Conservation (phyloP, 1,284 basidiomycete genomes). For the Phellopilus nigrolimitatus region DNA sequence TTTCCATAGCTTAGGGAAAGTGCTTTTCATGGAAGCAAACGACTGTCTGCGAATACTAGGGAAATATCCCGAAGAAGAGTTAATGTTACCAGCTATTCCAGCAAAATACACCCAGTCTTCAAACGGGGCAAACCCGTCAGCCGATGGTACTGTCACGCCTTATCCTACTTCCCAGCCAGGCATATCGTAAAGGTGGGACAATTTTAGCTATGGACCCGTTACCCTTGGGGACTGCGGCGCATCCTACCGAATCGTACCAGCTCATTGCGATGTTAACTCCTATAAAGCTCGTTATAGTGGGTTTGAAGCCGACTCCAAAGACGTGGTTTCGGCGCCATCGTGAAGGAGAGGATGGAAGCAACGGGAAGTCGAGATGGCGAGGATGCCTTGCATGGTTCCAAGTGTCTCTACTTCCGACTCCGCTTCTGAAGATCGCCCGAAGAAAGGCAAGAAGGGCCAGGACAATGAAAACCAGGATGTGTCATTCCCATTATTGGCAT, state of each 20-base stretch:
- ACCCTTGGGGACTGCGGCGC: constrained; percentile 73
- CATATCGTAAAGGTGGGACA: constrained; percentile 49
- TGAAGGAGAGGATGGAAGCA: constrained; percentile 42
- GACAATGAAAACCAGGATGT: constrained; percentile 27
- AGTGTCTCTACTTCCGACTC: constrained; percentile 35
- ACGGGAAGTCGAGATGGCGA: constrained; percentile 40
- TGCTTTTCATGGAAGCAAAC: constrained; percentile 92
- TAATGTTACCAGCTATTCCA: constrained; percentile 21
- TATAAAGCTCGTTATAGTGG: constrained; percentile 88
- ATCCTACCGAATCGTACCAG: constrained; percentile 81
- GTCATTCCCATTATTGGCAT: constrained; percentile 65
- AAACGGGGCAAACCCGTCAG: constrained; percentile 26
- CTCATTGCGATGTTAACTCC: constrained; percentile 87
- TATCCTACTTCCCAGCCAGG: constrained; percentile 29
- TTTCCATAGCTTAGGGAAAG: constrained; percentile 92
- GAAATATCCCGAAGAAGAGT: constrained; percentile 73
- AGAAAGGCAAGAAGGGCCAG: constrained; percentile 28
- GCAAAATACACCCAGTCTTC: constrained; percentile 20
- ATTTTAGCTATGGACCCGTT: constrained; percentile 80
- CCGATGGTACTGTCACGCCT: constrained; percentile 15
- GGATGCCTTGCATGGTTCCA: constrained; percentile 77
- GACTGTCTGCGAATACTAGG: constrained; percentile 94
- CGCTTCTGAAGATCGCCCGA: constrained; percentile 23
- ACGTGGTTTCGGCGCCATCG: constrained; percentile 88
- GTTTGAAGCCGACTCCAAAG: constrained; percentile 85